These are phyloP conservation scores for Xylariales sp. DNA, from an alignment of 2,329 filamentous ascomycete genomes.

Conservation along the genomic window DNA sequence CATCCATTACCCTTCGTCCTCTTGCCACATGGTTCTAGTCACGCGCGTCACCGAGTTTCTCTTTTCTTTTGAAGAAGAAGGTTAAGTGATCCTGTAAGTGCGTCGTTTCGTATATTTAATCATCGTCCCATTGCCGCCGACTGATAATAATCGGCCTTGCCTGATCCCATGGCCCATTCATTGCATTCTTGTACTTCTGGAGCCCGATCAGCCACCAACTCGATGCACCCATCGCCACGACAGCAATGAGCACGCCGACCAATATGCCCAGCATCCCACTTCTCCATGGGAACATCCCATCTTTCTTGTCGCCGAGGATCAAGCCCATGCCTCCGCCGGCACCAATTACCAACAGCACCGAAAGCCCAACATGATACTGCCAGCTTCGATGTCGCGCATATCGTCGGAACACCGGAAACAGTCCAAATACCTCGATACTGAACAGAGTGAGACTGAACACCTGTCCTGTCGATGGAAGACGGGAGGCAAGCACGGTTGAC, in stretches of 20 bases:
- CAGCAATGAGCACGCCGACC: slow-evolving; percentile 68
- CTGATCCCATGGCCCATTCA: slow-evolving; percentile 96
- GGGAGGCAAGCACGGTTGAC: slow-evolving; percentile 85
- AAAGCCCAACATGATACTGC: slow-evolving; percentile 74
- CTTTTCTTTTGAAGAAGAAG: too few species aligned
- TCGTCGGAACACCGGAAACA: slow-evolving; percentile 95
- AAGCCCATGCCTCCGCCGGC: slow-evolving; percentile 75
- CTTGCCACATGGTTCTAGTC: too few species aligned
- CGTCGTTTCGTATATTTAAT: too few species aligned
- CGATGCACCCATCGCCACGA: slow-evolving; percentile 82
- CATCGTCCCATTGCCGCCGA: slow-evolving; percentile 50
- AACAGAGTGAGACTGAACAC: slow-evolving; percentile 95
- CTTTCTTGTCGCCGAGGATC: slow-evolving; percentile 43
- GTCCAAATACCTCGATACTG: slow-evolving; percentile 92
- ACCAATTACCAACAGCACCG: slow-evolving; percentile 68
- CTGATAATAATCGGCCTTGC: slow-evolving; percentile 82
- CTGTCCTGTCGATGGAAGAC: slow-evolving; percentile 83
- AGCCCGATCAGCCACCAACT: slow-evolving; percentile 97
- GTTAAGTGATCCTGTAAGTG: too few species aligned
- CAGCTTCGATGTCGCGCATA: slow-evolving; percentile 79
- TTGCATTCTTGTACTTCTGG: slow-evolving; percentile 99
- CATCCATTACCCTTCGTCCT: too few species aligned
- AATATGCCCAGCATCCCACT: slow-evolving; percentile 66
- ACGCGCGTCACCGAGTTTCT: too few species aligned
- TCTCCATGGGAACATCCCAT: slow-evolving; percentile 45